phyloP scores from a whole-genome alignment of 176 grass and related monocot genomes.

The Eleusine coracana region DNA sequence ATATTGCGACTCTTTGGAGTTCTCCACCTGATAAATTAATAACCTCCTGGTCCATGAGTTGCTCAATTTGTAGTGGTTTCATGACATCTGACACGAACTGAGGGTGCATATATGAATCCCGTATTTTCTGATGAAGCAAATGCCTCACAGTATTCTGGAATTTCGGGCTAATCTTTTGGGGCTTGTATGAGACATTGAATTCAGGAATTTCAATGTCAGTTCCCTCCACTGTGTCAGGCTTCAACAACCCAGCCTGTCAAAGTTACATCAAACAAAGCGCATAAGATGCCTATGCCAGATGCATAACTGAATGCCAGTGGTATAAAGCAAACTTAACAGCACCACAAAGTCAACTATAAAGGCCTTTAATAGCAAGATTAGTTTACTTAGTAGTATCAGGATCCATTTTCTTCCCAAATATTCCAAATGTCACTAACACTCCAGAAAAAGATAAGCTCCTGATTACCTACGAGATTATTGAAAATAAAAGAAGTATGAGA shows the following conservation, averaged over 20 bases:
- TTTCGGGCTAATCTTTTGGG: conserved; percentile 89
- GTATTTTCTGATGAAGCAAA: conserved; percentile 84
- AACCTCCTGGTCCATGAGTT: conserved; percentile 89
- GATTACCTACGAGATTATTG: neutral
- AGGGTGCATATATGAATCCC: conserved; percentile 87
- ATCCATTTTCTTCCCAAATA: neutral
- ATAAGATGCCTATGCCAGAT: neutral
- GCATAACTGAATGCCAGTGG: neutral
- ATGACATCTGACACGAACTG: conserved; percentile 95
- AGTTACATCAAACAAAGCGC: conserved; percentile 32
- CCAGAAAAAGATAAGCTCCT: neutral
- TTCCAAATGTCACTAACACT: neutral
- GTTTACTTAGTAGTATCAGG: neutral
- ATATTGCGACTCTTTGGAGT: conserved; percentile 92
- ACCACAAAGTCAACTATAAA: neutral
- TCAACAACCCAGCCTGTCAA: conserved; percentile 74
- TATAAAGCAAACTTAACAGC: conserved; percentile 6
- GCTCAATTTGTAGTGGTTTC: conserved; percentile 97
- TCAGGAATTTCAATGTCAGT: conserved; percentile 85
- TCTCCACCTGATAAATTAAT: conserved; percentile 97
- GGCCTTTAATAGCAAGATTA: neutral
- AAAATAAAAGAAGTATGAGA: neutral
- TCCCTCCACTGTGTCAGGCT: conserved; percentile 77
- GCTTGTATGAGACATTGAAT: conserved; percentile 96
- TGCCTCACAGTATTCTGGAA: conserved; percentile 76